Base-by-base conservation (phyloP, 805 yeast species). In the Metschnikowia reukaufii region DNA sequence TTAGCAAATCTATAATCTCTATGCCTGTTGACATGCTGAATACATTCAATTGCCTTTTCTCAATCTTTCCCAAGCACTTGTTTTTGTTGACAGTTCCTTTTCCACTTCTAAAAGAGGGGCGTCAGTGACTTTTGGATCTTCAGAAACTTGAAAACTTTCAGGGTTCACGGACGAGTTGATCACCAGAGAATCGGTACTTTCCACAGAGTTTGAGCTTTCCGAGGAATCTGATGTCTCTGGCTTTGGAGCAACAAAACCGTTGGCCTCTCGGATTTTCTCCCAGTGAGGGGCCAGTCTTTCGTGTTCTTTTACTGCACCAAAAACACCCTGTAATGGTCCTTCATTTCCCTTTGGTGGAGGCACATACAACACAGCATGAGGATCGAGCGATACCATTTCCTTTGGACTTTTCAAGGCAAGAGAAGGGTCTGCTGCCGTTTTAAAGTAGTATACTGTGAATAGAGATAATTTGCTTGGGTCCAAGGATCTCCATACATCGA, bases 371-470 rank as follows among this genome's bases (percentile, higher is more conserved):
- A 68, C 70, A 43, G 65, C 66, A 42, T 67, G 68, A 13, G 60
- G 49, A 2, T 57, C 48, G 29, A 57, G 48, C 15, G 57, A 61
- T 29, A 71, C 61, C 52, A 64, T 55, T 0, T 58, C 56, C 55
- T 74, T 65, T 5, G 90, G 90, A 56, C 84, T 84, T 45, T 76
- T 77, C 53, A 84, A 63, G 32, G 77, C 68, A 40, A 71, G 70
- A 17, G 70, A 72, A 0, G 84, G 81, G 54, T 83, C 77, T 15
- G 70, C 69, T 32, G 73, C 67, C 0, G 86, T 75, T 48, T 71
- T 62, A 39, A 70, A 66, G 60, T 77, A 84, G 60, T 84, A 84
- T 19, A 72, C 82, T 45, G 59, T 68, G 52, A 70, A 72, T 23
- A 60, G 65, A 1, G 70, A 56, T 67, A 73, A 58, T 39, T 65